Base-by-base conservation (phyloP, 2,329 filamentous ascomycete species). In the Teratosphaeria gauchensis region DNA sequence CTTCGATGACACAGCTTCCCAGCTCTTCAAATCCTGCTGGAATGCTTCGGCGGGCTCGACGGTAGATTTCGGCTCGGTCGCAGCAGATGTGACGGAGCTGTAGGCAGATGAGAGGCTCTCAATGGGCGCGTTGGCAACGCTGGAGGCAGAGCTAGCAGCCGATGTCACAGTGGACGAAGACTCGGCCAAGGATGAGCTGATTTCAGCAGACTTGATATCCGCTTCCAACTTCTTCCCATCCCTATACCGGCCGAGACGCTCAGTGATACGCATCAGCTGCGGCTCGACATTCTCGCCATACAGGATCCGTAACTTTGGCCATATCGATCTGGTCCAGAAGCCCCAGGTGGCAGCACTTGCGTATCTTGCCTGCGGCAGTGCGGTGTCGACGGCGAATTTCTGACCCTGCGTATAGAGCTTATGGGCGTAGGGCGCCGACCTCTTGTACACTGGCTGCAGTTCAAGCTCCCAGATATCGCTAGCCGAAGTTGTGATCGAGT, bases 281-380 rank as follows among this genome's bases (percentile, higher is more conserved):
- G 95, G 95, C 75, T 97, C 92, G 3, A 99, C 92, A 66, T 95
- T 96, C 69, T 96, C 86, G 11, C 86, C 83, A 69, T 97, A 97
- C 4, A 96, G 76, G 14, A 88, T 81, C 30, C 88, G 84, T 11
- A 96, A 63, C 63, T 88, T 86, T 1, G 92, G 92, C 87, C 89
- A 94, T 16, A 97, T 77, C 1, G 85, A 86, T 53, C 84, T 83
- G 59, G 90, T 84, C 35, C 95, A 75, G 68, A 96, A 92, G 12
- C 81, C 76, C 59, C 84, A 83, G 0, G 83, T 82, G 60, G 84
- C 84, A 58, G 84, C 84, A 81, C 87, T 90, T 2, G 83, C 83
- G 78, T 84, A 89, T 58, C 84, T 81, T 5, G 83, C 81, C 53
- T 88, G 84, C 1, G 92, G 92, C 56, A 95, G 76, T 12, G 85